Base-by-base conservation (phyloP, 257 asterid species). In the Solanum sejunctum region DNA sequence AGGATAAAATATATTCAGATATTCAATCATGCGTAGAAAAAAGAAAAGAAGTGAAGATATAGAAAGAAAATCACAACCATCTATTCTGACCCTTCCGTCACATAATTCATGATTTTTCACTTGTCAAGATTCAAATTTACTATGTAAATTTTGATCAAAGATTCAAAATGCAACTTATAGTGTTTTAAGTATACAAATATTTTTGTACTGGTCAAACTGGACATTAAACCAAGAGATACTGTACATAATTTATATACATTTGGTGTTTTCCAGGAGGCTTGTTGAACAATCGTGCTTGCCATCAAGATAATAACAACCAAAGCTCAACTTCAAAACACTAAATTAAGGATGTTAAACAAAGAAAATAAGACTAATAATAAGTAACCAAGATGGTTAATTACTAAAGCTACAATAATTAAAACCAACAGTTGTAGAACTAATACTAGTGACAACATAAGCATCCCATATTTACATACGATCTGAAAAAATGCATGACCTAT, bases 221-320 rank as follows among this genome's bases (percentile, higher is more conserved):
- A 15, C 66, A 12, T 28, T 49, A 10, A 82, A 61, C 51, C 23
- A 43, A 32, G 84, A 63, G 26, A 28, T n/a, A 60, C 0, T 58
- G 32, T 58, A 64, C 84, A 82, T 13, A 20, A 20, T 36, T 41
- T 21, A 61, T 47, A 49, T 55, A 54, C 43, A 43, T 69, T 73
- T 52, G 81, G 28, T 56, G 16, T 83, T 69, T 55, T 80, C 83
- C 80, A 70, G 36, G 63, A 88, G 85, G 87, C 79, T 70, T 61
- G 87, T 69, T 86, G 86, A 64, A 73, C 72, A 11, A 72, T 60
- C 86, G 57, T 85, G 84, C 66, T 72, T 84, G 83, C 82, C 90
- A 70, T 72, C 80, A 56, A 61, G 83, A 82, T 85, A 83, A 83
- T 23, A 57, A 84, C 71, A 49, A 83, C 39, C 79, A 80, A 86